Evolutionary conservation across 2,329 filamentous ascomycete genomes (phyloP), one percentile per base, ranked within the genome.

Genomic region (Karstenula rhodostoma): DNA sequence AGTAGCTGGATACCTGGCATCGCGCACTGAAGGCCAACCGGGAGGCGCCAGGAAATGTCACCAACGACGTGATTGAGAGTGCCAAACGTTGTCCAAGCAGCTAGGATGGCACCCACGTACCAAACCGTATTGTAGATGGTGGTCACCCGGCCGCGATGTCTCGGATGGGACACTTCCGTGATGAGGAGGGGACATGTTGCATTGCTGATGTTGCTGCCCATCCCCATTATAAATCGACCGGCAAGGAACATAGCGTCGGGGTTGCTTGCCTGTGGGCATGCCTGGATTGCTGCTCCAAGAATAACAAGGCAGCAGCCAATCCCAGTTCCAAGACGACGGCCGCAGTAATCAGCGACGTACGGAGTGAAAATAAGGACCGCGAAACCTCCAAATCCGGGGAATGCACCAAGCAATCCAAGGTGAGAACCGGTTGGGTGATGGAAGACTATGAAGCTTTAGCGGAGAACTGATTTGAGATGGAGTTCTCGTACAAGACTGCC

Each of bases 1-100:
- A 76, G 52, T 27, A 90, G 79, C 78, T 89, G 87, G 58, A 89
- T 79, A 7, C 86, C 65, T 0, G 87, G 87, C 1, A 86, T 86
- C 1, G 86, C 74, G 42, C 84, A 81, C 77, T 90, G 87, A 32
- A 89, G 78, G 22, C 89, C 79, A n/a, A 85, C 85, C 56, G 89
- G 86, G 47, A 84, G 84, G 54, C 87, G 80, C 88, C 88, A 90
- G 9, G 60, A 61, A 12, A 62, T 44, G 56, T 56, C 63, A 3
- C 59, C 59, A 13, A 57, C 55, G 32, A 68, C 55, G 50, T 65
- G 52, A 29, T 51, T 61, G 32, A 63, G 61, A 6, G 65, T 66
- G 33, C 67, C 65, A 47, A 58, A 69, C 2, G 67, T 69, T 4
- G 61, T 65, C 65, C 65, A 69, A 12, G 67, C 67, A 1, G 65